Evolutionary conservation across 2,329 filamentous ascomycete species (phyloP), one percentile per base, ranked within the genome.

Genomic region (Nothopassalora personata): DNA sequence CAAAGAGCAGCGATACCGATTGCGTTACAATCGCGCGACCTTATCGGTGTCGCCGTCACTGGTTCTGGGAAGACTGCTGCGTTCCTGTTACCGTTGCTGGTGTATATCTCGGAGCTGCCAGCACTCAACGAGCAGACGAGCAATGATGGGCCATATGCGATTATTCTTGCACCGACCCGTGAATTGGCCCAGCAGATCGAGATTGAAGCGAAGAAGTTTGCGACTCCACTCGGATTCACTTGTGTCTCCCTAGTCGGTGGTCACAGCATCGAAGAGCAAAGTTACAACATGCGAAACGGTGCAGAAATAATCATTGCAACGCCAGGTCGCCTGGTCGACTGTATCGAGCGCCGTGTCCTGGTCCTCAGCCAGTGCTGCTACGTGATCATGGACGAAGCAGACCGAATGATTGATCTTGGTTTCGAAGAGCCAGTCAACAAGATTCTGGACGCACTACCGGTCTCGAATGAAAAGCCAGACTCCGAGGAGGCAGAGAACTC

Each of bases 281-380:
- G 89, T 3, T 96, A 89, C 76, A 90, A 89, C 60, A 81, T 97
- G 62, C 86, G 92, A 34, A 90, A 97, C 68, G 94, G 94, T 57
- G 93, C 93, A 1, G 93, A 99, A 74, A 97, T 99, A 66, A 90
- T 99, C 70, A 96, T 99, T 66, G 94, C 94, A n/a, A 99, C 94
- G 0, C 94, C 94, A 0, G 94, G 94, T 77, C 92, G 94, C 82
- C 83, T 99, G 0, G 90, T 97, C 8, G 94, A 99, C 78, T 97
- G 92, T 75, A 94, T 99, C 67, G 94, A 99, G 75, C 85, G 94
- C 18, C 87, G 93, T 34, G 85, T 97, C 31, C 81, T 97, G 1
- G 93, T 99, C 1, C 83, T 97, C 51, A 87, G 86, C n/a, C 94
- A 97, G 76, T 97, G 94, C 75, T 96, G 92, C 77, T 97, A 97